Percentiles rank a stretch among this genome's conserved stretches.
phyloP scores from a whole-genome alignment of 257 asterid genomes.

The Paulownia fortunei region DNA sequence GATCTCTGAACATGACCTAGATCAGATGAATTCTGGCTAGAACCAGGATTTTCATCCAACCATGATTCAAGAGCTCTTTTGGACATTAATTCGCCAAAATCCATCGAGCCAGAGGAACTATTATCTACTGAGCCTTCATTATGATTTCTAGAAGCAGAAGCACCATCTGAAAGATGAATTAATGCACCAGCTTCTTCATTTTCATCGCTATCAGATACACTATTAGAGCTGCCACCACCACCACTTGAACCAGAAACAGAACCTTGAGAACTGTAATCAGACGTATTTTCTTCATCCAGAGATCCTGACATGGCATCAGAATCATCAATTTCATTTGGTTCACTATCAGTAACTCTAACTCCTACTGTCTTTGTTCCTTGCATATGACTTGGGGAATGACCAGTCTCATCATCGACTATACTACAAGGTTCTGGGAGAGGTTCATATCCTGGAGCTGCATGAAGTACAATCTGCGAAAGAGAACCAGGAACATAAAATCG shows the following conservation, averaged over 20 bases:
- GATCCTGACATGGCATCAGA: conserved; percentile 74
- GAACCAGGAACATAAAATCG: conserved; percentile 96
- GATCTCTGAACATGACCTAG: conserved; percentile 54
- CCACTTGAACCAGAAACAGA: conserved; percentile 63
- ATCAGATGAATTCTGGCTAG: conserved; percentile 53
- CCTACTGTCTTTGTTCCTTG: conserved; percentile 36
- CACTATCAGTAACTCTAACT: conserved; percentile 43
- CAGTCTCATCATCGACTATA: conserved; percentile 52
- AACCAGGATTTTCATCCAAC: conserved; percentile 78
- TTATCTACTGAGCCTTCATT: conserved; percentile 39
- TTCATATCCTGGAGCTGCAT: conserved; percentile 99
- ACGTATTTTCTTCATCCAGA: conserved; percentile 70
- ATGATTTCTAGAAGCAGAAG: conserved; percentile 48
- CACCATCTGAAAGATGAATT: conserved; percentile 81
- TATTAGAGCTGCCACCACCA: conserved; percentile 45
- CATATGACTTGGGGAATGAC: conserved; percentile 33
- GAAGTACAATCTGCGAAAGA: conserved; percentile 95
- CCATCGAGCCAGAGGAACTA: conserved; percentile 52
- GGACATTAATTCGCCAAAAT: conserved; percentile 76
- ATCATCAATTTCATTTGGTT: conserved; percentile 58
- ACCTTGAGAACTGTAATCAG: conserved; percentile 73
- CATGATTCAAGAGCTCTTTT: conserved; percentile 85
- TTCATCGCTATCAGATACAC: conserved; percentile 53
- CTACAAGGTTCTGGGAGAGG: conserved; percentile 96
- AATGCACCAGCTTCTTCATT: conserved; percentile 53